Percentiles rank a stretch among this genome's conserved stretches.
Conservation (phyloP, 768 basidiomycete species). For the Leccinellum rugosiceps region DNA sequence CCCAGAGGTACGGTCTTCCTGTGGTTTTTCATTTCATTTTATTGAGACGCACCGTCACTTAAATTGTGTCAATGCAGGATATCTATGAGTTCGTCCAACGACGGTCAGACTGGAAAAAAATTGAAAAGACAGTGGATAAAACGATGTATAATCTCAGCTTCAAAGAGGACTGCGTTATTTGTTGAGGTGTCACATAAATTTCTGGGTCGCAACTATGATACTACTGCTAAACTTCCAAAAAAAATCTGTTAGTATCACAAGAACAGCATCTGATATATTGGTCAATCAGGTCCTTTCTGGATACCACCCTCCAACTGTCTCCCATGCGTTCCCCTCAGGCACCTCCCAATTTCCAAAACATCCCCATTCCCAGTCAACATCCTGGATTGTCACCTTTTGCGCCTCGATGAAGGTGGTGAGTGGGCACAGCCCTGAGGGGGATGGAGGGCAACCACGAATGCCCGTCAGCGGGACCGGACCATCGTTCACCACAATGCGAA, state of each 20-base stretch:
- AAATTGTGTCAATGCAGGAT: slow-evolving; percentile 47
- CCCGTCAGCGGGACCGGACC: slow-evolving; percentile 79
- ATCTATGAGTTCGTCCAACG: slow-evolving; percentile 96
- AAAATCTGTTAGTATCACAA: not conserved
- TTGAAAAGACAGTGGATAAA: slow-evolving; percentile 94
- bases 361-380: slow-evolving; percentile 71
- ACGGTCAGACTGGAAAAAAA: slow-evolving; percentile 97
- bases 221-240: not conserved
- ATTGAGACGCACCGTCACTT: not conserved
- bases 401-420: slow-evolving; percentile 67
- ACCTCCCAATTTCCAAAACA: slow-evolving; percentile 78
- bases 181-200: slow-evolving; percentile 15
- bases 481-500: slow-evolving; percentile 87
- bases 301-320: slow-evolving; percentile 42
- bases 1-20: slow-evolving; percentile 67
- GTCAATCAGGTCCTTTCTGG: slow-evolving; percentile 1
- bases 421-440: slow-evolving; percentile 62
- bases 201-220: not conserved
- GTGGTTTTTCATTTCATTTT: not conserved
- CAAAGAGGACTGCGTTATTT: slow-evolving; percentile 81
- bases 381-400: slow-evolving; percentile 59
- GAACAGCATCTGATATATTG: not conserved
- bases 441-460: slow-evolving; percentile 69
- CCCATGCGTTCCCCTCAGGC: slow-evolving; percentile 63
- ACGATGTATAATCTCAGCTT: slow-evolving; percentile 92